Evolutionary conservation across 2,329 filamentous ascomycete species (phyloP), one percentile per base, ranked within the genome.

Genomic region (Aspergillus ochraceus): DNA sequence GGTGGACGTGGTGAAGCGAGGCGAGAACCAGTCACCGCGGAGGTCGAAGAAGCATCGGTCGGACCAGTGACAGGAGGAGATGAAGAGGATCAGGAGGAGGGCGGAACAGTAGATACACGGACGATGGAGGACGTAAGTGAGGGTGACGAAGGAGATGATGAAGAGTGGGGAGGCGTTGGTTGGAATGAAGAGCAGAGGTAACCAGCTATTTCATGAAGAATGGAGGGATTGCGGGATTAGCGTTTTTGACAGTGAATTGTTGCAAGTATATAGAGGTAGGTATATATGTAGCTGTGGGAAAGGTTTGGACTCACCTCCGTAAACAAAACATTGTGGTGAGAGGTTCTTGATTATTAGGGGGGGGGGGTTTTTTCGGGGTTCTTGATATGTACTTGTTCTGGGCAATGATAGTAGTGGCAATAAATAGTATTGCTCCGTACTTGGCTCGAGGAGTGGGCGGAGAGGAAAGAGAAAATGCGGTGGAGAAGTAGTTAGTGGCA

Each of bases 91-190:
- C 66, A 97, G 85, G 52, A 99, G 91, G 56, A 99, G 89, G 63
- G 97, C 88, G 62, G 92, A 97, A 85, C 95, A 99, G 84, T 99
- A 99, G 69, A 97, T 89, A 81, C 95, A 99, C 56, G 95, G 95
- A 57, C 94, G 89, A 80, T 97, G 96, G 70, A 99, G 88, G 79
- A 96, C 91, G 83, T 97, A 98, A 66, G 93, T 97, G 76, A 93
- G 92, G 66, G 92, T 84, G 80, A 99, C 89, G 83, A 95, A 92
- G 78, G 92, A 86, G 79, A 94, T 86, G 75, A 95, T 91, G 80
- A 94, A 93, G 71, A 90, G 85, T 26, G 91, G 91, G 59, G 90
- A 92, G 68, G 91, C 90, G 75, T 93, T 92, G 60, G 91, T 91
- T 55, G 91, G 91, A 68, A 95, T 92, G 78, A 95, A 93, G 74